These are phyloP conservation scores for Penicillium mononematosum DNA, from an alignment of 495 filamentous ascomycete genomes.

Conservation along the genomic window DNA sequence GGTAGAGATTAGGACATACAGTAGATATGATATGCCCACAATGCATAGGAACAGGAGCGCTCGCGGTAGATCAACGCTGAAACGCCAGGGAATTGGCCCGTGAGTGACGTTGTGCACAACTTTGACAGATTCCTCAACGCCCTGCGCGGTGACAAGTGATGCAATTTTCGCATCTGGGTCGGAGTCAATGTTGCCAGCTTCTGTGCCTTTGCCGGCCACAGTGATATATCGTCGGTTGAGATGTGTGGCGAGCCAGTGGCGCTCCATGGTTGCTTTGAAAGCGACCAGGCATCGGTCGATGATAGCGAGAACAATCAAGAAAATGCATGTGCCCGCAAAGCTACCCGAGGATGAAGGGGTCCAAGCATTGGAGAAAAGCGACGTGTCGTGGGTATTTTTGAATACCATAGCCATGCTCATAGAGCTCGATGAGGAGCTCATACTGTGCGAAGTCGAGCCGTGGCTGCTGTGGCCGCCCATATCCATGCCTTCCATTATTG, in stretches of 20 bases:
- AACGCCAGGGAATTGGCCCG: constrained; percentile 63
- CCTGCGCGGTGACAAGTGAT: constrained; percentile 61
- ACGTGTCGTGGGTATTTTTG: constrained; percentile 60
- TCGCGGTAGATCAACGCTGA: constrained; percentile 73
- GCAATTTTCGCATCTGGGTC: constrained; percentile 58
- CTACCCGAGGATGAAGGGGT: constrained; percentile 61
- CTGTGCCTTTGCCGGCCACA: constrained; percentile 61
- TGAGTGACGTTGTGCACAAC: constrained; percentile 57
- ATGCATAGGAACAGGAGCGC: constrained; percentile 66
- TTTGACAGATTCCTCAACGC: constrained; percentile 70
- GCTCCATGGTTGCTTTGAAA: constrained; percentile 57
- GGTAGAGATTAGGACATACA: constrained; percentile 57
- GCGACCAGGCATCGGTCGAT: constrained; percentile 68
- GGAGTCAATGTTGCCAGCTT: constrained; percentile 52
- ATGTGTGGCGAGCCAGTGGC: constrained; percentile 60
- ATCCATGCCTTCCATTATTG: constrained; percentile 21
- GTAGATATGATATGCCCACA: constrained; percentile 77
- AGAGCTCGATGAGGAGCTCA: constrained; percentile 16
- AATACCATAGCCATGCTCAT: constrained; percentile 54
- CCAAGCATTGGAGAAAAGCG: constrained; percentile 75
- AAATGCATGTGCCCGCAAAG: constrained; percentile 87
- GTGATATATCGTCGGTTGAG: constrained; percentile 72
- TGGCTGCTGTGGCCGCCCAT: constrained; percentile 10
- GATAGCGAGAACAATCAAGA: constrained; percentile 71
- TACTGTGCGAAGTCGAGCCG: constrained; percentile 7